Percentiles rank a stretch among this genome's conserved stretches.
These are phyloP conservation scores for Diaporthe citrichinensis DNA, from an alignment of 2,329 filamentous ascomycete species.

Conservation along the genomic window DNA sequence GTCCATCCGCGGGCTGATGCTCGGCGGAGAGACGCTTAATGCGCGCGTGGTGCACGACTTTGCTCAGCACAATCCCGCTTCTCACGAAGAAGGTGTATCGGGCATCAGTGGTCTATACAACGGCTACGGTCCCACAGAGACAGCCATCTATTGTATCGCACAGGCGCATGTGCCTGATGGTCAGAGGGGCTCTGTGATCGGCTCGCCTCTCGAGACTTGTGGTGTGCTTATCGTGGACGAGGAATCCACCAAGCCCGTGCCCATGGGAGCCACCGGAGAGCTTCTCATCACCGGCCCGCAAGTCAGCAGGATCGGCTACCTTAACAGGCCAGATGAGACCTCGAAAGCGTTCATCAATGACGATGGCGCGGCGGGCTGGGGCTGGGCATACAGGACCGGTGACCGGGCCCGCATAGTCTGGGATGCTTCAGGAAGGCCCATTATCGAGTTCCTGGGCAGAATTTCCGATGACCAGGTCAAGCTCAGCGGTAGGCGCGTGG, in stretches of 20 bases:
- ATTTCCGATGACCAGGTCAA: conserved; percentile 42
- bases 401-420: conserved; percentile 43
- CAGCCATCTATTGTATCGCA: conserved; percentile 46
- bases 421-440: conserved; percentile 44
- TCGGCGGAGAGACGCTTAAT: conserved; percentile 53
- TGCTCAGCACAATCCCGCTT: conserved; percentile 39
- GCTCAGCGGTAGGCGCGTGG: conserved; percentile 41
- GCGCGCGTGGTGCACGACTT: conserved; percentile 52
- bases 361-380: conserved; percentile 22
- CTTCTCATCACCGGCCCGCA: conserved; percentile 43
- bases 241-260: conserved; percentile 40
- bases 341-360: conserved; percentile 38
- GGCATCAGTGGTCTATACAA: conserved; percentile 44
- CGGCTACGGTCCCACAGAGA: conserved; percentile 49
- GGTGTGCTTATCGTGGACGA: conserved; percentile 49
- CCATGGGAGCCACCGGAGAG: conserved; percentile 43
- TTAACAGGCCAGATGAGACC: conserved; percentile 38
- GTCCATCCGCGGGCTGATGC: conserved; percentile 49
- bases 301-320: conserved; percentile 41
- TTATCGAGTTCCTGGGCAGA: conserved; percentile 45
- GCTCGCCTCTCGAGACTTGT: conserved; percentile 52
- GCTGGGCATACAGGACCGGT: conserved; percentile 43
- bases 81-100: conserved; percentile 35
- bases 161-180: conserved; percentile 43
- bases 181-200: conserved; percentile 54